Conservation (phyloP, 164 flowering plant species). For the Liriodendron chinense region DNA sequence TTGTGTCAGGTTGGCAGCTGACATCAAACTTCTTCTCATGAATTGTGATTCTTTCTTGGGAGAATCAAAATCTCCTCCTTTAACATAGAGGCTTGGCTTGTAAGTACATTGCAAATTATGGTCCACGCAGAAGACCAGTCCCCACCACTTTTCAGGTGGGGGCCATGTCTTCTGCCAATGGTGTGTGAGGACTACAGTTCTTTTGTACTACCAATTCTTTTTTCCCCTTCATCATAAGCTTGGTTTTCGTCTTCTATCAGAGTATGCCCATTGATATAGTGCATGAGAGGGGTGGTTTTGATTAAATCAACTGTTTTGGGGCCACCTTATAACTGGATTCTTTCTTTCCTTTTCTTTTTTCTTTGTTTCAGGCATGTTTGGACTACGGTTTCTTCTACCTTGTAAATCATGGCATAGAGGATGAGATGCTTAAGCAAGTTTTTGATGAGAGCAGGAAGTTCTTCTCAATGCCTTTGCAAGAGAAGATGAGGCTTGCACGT, state of each 20-base stretch:
- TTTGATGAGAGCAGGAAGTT: slow-evolving; percentile 61
- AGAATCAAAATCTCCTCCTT: no score
- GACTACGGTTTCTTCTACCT: slow-evolving; percentile 85
- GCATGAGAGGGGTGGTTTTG: no score
- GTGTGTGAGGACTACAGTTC: background rate
- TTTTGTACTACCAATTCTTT: background rate
- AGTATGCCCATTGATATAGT: no score
- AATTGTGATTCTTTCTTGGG: no score
- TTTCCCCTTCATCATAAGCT: background rate
- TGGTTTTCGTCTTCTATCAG: background rate
- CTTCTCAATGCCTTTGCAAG: slow-evolving; percentile 62
- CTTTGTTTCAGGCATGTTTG: slow-evolving; percentile 57
- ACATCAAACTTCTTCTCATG: no score
- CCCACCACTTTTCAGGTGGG: no score
- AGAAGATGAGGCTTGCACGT: slow-evolving; percentile 58
- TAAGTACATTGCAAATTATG: no score
- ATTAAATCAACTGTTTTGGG: background rate
- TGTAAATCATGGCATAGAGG: slow-evolving; percentile 77
- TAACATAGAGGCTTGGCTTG: no score
- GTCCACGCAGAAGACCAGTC: no score
- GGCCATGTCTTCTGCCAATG: no score
- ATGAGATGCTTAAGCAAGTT: slow-evolving; percentile 45
- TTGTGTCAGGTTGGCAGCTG: no score
- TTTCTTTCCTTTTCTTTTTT: background rate
- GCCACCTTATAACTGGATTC: background rate